A percentile compares a stretch with the other conserved stretches of the same genome.
phyloP scores from a whole-genome alignment of 2,329 filamentous ascomycete species.

The Pseudogymnoascus sp. region DNA sequence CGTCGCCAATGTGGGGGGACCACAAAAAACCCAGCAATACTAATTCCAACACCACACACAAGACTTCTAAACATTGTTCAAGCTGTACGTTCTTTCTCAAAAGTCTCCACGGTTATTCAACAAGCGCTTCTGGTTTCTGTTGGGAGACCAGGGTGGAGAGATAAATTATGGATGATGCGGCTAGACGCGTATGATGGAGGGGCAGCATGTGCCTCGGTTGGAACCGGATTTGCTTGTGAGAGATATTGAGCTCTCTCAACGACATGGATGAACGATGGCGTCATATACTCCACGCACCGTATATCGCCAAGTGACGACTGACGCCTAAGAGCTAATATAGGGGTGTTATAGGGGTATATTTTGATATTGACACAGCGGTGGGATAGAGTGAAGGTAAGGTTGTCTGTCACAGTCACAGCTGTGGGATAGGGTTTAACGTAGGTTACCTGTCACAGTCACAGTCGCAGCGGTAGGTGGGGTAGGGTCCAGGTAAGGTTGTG shows the following conservation, averaged over 20 bases:
- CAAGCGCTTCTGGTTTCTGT: neutral
- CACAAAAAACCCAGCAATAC: neutral
- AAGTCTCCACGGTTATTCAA: neutral
- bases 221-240: slow-evolving; percentile 3
- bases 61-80: neutral
- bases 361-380: neutral
- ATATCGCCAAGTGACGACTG: neutral
- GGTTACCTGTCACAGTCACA: no score
- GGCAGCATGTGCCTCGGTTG: neutral
- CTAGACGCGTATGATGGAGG: neutral
- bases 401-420: neutral
- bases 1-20: neutral
- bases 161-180: neutral
- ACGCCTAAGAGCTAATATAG: neutral
- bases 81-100: neutral
- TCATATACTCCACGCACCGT: neutral
- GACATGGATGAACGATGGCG: neutral
- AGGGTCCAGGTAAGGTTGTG: no score
- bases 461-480: no score
- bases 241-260: neutral
- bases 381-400: neutral
- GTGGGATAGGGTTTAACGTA: no score
- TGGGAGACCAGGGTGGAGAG: neutral
- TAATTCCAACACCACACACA: neutral
- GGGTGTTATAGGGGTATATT: neutral